Evolutionary conservation across 768 basidiomycete species (phyloP).

Genomic region (Exsudoporus frostii): DNA sequence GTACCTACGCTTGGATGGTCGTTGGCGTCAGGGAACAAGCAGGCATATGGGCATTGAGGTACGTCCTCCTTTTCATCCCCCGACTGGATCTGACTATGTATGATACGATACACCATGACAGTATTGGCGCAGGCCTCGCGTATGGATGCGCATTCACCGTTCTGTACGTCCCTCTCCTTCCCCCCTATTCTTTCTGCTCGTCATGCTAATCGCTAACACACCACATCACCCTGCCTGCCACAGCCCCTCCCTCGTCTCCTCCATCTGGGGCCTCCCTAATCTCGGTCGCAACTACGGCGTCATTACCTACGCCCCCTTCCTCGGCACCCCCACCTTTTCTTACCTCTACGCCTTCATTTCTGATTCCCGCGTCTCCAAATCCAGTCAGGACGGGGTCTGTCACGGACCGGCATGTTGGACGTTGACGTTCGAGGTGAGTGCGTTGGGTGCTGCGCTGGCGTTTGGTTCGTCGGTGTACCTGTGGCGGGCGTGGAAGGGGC

Average conservation of each 20-base stretch:
- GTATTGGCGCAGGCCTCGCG: slow-evolving; percentile 61
- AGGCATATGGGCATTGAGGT: slow-evolving; percentile 73
- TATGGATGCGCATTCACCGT: slow-evolving; percentile 73
- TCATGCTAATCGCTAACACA: neutral
- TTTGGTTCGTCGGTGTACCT: slow-evolving; percentile 44
- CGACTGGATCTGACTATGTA: neutral
- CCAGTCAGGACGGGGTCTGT: slow-evolving; percentile 38
- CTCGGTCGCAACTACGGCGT: slow-evolving; percentile 76
- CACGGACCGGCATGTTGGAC: slow-evolving; percentile 61
- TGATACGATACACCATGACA: slow-evolving; percentile 20
- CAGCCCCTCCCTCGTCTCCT: slow-evolving; percentile 61
- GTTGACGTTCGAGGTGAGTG: slow-evolving; percentile 57
- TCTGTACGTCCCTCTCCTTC: slow-evolving; percentile 45
- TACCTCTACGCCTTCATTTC: slow-evolving; percentile 76
- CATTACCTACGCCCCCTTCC: slow-evolving; percentile 70
- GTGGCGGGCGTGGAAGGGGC: slow-evolving; percentile 63
- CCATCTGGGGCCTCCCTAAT: slow-evolving; percentile 69
- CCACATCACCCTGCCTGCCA: neutral
- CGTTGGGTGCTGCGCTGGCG: slow-evolving; percentile 42
- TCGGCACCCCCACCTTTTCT: slow-evolving; percentile 73
- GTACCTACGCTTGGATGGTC: slow-evolving; percentile 56
- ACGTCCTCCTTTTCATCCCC: slow-evolving; percentile 6
- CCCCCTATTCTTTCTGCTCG: neutral
- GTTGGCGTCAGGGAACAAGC: slow-evolving; percentile 45
- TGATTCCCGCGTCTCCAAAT: slow-evolving; percentile 40